A percentile compares a stretch with the other conserved stretches of the same genome.
phyloP scores from a whole-genome alignment of 2,329 filamentous ascomycete species.

The Fusarium avenaceum region DNA sequence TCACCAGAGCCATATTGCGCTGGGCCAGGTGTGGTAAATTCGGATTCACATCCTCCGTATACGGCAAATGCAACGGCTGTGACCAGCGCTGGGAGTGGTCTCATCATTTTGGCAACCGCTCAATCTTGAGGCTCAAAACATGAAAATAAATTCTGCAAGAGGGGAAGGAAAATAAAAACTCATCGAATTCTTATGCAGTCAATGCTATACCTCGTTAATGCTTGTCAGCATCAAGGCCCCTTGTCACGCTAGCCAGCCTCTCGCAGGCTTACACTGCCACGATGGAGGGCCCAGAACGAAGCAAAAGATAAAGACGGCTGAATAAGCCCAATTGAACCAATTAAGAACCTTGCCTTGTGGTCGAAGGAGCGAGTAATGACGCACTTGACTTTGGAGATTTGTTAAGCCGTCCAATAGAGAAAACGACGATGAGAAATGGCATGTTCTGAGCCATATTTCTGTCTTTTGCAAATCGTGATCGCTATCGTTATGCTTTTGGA shows the following conservation, averaged over 20 bases:
- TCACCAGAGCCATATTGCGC: rapidly evolving
- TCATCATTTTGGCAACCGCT: rapidly evolving
- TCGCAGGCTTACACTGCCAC: background rate
- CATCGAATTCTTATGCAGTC: background rate
- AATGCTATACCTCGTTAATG: background rate
- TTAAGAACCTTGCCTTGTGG: background rate
- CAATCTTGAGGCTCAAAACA: rapidly evolving
- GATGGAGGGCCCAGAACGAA: background rate
- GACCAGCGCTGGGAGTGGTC: rapidly evolving
- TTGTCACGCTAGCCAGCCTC: constrained; percentile 19
- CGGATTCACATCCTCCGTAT: background rate
- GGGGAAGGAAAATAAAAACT: background rate
- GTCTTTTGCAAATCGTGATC: background rate
- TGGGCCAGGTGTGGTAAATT: background rate
- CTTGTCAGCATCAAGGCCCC: constrained; percentile 5
- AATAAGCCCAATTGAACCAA: constrained; percentile 3
- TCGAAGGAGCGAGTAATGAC: constrained; percentile 18
- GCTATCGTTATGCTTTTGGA: background rate
- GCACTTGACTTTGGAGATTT: constrained; percentile 2
- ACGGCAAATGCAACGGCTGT: rapidly evolving
- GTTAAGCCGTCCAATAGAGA: background rate
- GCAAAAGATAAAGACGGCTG: background rate
- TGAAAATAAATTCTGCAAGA: background rate
- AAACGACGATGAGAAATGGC: background rate
- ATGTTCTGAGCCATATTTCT: background rate